Evolutionary conservation across 495 filamentous ascomycete species (phyloP), one percentile per base, ranked within the genome.

Genomic region (Hypomontagnella submonticulosa): DNA sequence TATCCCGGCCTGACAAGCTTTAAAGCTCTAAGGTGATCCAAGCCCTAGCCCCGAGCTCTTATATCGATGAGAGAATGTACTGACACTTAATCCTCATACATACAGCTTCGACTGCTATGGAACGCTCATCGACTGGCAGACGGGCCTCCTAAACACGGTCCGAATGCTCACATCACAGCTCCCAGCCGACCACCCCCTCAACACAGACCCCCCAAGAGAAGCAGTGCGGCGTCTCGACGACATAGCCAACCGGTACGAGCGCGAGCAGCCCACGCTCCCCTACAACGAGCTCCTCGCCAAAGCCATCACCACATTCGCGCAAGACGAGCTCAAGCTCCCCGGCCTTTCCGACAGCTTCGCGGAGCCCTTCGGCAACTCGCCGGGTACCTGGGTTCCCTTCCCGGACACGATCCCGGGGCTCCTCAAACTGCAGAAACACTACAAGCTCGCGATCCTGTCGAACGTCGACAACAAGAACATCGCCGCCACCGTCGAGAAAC

Each of bases 41-140:
- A 13, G 1, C 8, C 33, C 36, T 42, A 36, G 2, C 3, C 15
- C 34, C 23, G 1, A 11, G 32, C 10, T 8, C 7, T 16, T 32
- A 13, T 30, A 13, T 50, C 11, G 1, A 36, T 0, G 15, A 7
- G 0, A 51, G 32, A 37, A 13, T 53, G 38, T n/a, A 3, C 23
- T 18, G 33, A 38, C 12, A 1, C 20, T 13, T 3, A 2, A 34
- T 36, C 51, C 20, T 33, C 80, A 87, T 32, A 80, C 77, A 10
- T 44, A 27, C 20, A 73, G 71, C 71, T 95, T 96, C 78, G 91
- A 96, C 74, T 85, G 90, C 80, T 94, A 91, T 74, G 89, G 91
- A 73, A 96, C 92, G 0, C 83, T 93, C 19, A 87, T 94, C 48
- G 89, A 93, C 80, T 91, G 89, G 89, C 85, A 92, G 73, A 56